phyloP scores from a whole-genome alignment of 352 stramenopile genomes.

The Pythium phragmitis region DNA sequence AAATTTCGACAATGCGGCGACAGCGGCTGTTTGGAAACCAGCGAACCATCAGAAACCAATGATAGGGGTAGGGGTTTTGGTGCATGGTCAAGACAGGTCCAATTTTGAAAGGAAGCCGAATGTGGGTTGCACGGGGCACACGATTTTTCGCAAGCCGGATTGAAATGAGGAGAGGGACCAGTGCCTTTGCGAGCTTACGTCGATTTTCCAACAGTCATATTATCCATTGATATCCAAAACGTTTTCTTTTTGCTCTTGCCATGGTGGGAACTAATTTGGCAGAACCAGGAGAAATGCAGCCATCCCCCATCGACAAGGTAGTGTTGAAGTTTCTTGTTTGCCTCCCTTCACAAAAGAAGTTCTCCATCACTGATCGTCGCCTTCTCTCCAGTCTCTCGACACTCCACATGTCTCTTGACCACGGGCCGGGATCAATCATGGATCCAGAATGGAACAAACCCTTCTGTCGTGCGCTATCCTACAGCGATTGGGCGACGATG shows the following conservation, averaged over 20 bases:
- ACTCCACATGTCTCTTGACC: constrained; percentile 5
- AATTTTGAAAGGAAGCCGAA: background rate
- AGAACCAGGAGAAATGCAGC: background rate
- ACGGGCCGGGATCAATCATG: background rate
- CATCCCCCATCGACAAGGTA: background rate
- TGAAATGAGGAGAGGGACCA: too few species aligned
- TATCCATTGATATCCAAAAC: too few species aligned
- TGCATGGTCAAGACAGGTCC: background rate
- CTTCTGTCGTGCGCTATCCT: constrained; percentile 1
- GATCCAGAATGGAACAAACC: background rate
- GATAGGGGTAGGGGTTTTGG: background rate
- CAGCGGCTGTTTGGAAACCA: constrained; percentile 8
- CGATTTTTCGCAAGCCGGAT: background rate
- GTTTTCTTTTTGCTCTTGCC: too few species aligned
- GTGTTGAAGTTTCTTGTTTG: constrained; percentile 2
- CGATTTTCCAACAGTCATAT: too few species aligned
- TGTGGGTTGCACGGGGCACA: background rate
- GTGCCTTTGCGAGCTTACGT: too few species aligned
- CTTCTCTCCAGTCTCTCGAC: too few species aligned
- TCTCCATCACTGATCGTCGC: background rate
- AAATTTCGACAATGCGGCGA: constrained; percentile 18
- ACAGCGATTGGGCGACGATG: constrained; percentile 12
- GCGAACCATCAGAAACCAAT: constrained; percentile 14
- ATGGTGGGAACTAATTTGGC: too few species aligned
- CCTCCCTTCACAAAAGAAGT: too few species aligned